Conservation (phyloP, 495 filamentous ascomycete species). For the Aspergillus ostianus region DNA sequence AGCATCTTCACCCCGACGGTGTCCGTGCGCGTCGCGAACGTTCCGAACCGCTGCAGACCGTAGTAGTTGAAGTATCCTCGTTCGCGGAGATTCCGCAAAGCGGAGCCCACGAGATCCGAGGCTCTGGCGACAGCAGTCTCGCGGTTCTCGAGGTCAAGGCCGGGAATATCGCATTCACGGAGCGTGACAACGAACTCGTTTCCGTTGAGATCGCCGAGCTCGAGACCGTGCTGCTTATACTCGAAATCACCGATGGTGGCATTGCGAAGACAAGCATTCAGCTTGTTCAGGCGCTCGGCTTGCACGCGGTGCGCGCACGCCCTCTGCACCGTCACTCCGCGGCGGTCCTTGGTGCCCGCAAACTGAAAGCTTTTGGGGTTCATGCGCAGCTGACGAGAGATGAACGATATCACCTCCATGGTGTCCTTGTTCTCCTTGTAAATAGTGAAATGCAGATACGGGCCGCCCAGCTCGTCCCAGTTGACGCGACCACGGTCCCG, state of each 20-base stretch:
- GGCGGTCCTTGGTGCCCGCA: constrained; percentile 91
- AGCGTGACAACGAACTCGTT: constrained; percentile 93
- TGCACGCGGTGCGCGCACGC: constrained; percentile 68
- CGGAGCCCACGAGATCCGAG: constrained; percentile 53
- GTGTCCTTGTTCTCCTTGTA: constrained; percentile 99
- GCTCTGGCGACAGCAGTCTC: constrained; percentile 39
- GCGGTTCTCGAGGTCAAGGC: constrained; percentile 39
- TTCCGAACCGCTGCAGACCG: constrained; percentile 91
- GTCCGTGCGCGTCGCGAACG: constrained; percentile 77
- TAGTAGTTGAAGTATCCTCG: constrained; percentile 95
- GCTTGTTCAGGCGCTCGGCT: constrained; percentile 56
- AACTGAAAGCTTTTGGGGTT: constrained; percentile 72
- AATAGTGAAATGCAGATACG: constrained; percentile 87
- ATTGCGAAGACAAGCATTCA: constrained; percentile 62
- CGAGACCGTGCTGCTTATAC: constrained; percentile 65
- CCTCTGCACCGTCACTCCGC: constrained; percentile 83
- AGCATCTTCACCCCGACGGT: constrained; percentile 79
- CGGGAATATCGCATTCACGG: constrained; percentile 70
- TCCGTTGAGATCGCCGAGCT: constrained; percentile 78
- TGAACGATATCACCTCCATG: constrained; percentile 79
- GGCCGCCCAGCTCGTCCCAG: constrained; percentile 67
- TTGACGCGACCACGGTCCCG: constrained; percentile 34
- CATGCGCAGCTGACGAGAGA: constrained; percentile 66
- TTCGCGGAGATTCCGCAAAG: constrained; percentile 53
- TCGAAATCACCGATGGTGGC: constrained; percentile 74